Base-by-base conservation (phyloP, 2,329 filamentous ascomycete genomes). In the Penicillium sp. region DNA sequence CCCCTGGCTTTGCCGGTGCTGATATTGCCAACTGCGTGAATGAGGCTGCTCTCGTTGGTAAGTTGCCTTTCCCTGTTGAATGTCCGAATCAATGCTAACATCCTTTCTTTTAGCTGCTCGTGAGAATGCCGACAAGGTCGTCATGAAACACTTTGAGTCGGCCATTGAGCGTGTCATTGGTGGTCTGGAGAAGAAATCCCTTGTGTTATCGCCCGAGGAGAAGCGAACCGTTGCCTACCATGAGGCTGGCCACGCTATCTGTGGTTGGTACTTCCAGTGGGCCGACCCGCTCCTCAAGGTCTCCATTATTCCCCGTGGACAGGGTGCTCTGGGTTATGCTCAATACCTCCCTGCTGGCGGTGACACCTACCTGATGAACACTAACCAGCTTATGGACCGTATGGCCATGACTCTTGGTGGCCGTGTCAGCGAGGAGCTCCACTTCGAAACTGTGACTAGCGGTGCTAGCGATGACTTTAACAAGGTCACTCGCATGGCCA, bases 401-500 rank as follows among this genome's bases (percentile, higher is more conserved):
- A 99, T 99, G 94, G 94, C 94, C 59, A 99, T 99, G 94, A 97
- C 93, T 2, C 86, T 99, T 49, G 94, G 92, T 63, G 94, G 94
- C 1, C 91, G 94, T 60, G 89, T 99, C 20, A 94, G 89, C 17
- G 94, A 99, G 76, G 94, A 99, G 74, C 78, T 99, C 7, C 93
- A 99, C 76, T 99, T 99, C 75, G 88, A 94, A 27, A 96, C 91
- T 0, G 94, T 99, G 17, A 99, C 94, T 1, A 94, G 90, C 40
- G 94, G 94, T 51, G 94, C 93, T 17, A 92, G 87, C 47, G 94
- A 97, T 71, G 94, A 99, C 71, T 99, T 99, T 83, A 93, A 94
- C 76, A 99, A 99, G 78, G 94, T 97, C 33, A 97, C 94, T 2
- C 84, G 87, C 50, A 93, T 97, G 89, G 95, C 94, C 3, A 95